These are phyloP conservation scores for Mortierella sp. DNA, from an alignment of 371 early-diverging fungal genomes.

Conservation along the genomic window DNA sequence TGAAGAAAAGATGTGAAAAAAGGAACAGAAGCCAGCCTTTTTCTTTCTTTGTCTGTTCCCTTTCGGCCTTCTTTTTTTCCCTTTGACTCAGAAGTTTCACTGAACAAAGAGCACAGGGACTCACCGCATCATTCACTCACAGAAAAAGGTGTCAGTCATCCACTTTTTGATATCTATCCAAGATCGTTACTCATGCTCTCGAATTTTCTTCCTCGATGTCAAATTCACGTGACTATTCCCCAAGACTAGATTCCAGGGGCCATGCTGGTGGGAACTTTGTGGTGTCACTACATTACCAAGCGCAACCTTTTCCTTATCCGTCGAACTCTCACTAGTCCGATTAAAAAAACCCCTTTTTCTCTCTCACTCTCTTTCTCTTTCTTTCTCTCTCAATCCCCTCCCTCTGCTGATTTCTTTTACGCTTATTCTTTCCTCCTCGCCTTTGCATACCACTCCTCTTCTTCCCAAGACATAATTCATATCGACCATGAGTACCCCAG, in stretches of 20 bases:
- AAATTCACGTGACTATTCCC: too few species aligned
- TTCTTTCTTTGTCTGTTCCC: background rate
- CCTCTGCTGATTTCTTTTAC: background rate
- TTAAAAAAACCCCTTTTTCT: background rate
- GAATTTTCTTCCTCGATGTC: too few species aligned
- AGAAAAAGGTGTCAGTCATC: conserved; percentile 6
- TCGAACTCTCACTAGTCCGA: background rate
- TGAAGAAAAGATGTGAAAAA: background rate
- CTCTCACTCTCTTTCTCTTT: background rate
- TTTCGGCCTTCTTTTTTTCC: background rate
- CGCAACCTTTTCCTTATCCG: background rate
- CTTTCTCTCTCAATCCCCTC: background rate
- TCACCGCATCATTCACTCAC: background rate
- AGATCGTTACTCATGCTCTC: too few species aligned
- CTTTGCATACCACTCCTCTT: background rate
- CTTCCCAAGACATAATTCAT: background rate
- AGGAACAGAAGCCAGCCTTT: background rate
- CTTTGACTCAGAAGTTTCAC: conserved; percentile 30
- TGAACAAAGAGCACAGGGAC: background rate
- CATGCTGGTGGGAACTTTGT: too few species aligned
- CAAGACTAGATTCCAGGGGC: too few species aligned
- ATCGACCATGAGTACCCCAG: background rate
- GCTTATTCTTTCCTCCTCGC: background rate
- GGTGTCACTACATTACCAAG: background rate
- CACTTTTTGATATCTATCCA: background rate